Evolutionary conservation across 164 flowering plant genomes (phyloP), one percentile per base, ranked within the genome.

Genomic region (Piper betle): DNA sequence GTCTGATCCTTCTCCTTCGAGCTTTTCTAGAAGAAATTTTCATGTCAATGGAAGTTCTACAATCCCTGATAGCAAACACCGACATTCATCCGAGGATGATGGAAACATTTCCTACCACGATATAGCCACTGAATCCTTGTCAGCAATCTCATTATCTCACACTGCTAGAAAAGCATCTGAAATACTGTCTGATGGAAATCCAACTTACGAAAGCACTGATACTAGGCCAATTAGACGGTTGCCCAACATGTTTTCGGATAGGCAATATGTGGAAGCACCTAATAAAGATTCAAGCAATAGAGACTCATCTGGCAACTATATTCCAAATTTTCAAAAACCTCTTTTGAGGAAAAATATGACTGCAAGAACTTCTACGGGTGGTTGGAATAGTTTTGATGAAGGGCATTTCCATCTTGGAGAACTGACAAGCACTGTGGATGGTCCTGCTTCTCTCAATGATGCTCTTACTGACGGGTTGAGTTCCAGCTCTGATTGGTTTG

Each of bases 281-380:
- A 82, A 79, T 62, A 84, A 66, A 69, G 99, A 88, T 64, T 63
- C 74, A 52, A 75, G 62, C 62, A 71, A 64, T 55, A 81, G 84
- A 72, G 97, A 87, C 66, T 75, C 89, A 55, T 87, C 81, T 2
- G 77, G 69, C 57, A 83, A 76, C 69, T 61, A 79, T 55, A 69
- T 94, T 54, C 99, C 99, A 37, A 86, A 94, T 74, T 94, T 94
- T 71, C 99, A 94, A 75, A 79, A 84, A 62, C 99, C 99, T 2
- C 91, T 94, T 56, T 73, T 78, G 63, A 83, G 96, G 70, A 91
- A 88, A 74, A 71, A 84, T 75, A 79, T 68, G 13, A 60, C 84
- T 77, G 85, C 79, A 56, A 76, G 96, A 55, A 46, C 50, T 46
- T 77, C 80, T 73, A 78, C 91, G 16, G 73, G 77, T 53, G 74